Evolutionary conservation across 169 alveolate genomes (phyloP).

Genomic region (Perkinsus marinus): DNA sequence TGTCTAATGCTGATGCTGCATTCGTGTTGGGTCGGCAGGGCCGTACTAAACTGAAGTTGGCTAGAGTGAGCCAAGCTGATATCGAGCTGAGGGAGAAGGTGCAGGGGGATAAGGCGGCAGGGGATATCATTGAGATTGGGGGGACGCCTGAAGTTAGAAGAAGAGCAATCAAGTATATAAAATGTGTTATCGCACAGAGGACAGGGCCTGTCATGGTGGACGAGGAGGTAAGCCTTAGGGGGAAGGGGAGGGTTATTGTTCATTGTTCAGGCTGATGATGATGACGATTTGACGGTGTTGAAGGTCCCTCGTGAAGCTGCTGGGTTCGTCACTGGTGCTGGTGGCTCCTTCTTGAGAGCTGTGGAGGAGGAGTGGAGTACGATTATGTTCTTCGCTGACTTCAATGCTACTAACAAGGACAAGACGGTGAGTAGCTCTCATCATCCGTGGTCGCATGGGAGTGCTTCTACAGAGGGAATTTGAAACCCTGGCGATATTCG

Average conservation of each 20-base stretch:
- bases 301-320: constrained; percentile 12
- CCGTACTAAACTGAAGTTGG: constrained; percentile 1
- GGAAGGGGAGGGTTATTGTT: not conserved
- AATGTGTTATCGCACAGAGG: constrained; percentile 1
- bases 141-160: not conserved
- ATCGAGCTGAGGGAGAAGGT: not conserved
- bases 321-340: constrained; percentile 9
- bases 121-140: not conserved
- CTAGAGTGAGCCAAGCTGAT: not conserved
- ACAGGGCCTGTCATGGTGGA: not conserved
- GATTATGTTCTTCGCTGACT: constrained; percentile 10
- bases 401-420: not conserved
- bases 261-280: not conserved
- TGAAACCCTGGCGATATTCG: constrained; percentile 1
- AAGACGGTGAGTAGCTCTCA: not conserved
- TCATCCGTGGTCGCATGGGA: not conserved
- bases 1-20: not conserved
- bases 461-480: not conserved
- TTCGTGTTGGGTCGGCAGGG: constrained; percentile 2
- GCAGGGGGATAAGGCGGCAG: not conserved
- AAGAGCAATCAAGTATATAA: not conserved
- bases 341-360: constrained; percentile 5
- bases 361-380: constrained; percentile 17
- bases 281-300: constrained; percentile 11
- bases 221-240: not conserved